phyloP scores from a whole-genome alignment of 768 basidiomycete species.

The Naganishia friedmannii region DNA sequence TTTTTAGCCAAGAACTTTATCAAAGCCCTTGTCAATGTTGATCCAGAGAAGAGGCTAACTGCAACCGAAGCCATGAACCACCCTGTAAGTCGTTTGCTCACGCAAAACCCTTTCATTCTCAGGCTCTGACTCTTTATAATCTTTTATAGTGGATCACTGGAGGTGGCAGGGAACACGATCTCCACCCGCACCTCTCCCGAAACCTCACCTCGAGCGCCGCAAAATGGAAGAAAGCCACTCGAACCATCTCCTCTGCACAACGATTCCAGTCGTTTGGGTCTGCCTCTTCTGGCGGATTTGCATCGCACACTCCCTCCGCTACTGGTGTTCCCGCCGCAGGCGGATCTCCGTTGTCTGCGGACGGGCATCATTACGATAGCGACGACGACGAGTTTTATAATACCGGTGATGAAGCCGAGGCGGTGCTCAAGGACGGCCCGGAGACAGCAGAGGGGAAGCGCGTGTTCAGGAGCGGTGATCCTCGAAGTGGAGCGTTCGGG shows the following conservation, averaged over 20 bases:
- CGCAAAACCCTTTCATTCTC: too few species aligned
- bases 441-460: neutral
- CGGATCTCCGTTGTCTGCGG: neutral
- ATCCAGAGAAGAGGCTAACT: constrained; percentile 69
- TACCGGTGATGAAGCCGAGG: constrained; percentile 35
- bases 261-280: constrained; percentile 37
- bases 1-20: constrained; percentile 78
- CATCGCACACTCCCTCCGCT: constrained; percentile 16
- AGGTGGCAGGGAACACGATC: constrained; percentile 10
- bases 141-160: neutral
- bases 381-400: constrained; percentile 38
- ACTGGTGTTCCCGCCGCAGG: neutral
- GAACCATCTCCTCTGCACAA: constrained; percentile 43
- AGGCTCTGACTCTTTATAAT: neutral
- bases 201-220: constrained; percentile 13
- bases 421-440: neutral
- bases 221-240: constrained; percentile 7
- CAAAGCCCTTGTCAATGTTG: constrained; percentile 64
- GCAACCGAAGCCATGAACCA: constrained; percentile 68
- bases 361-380: neutral
- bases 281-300: constrained; percentile 28
- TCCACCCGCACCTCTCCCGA: constrained; percentile 2
- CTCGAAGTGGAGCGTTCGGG: constrained; percentile 20
- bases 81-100: constrained; percentile 56
- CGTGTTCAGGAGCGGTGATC: constrained; percentile 6